Evolutionary conservation across 371 early-diverging fungal genomes (phyloP).

Genomic region (Haplosporangium sp.): DNA sequence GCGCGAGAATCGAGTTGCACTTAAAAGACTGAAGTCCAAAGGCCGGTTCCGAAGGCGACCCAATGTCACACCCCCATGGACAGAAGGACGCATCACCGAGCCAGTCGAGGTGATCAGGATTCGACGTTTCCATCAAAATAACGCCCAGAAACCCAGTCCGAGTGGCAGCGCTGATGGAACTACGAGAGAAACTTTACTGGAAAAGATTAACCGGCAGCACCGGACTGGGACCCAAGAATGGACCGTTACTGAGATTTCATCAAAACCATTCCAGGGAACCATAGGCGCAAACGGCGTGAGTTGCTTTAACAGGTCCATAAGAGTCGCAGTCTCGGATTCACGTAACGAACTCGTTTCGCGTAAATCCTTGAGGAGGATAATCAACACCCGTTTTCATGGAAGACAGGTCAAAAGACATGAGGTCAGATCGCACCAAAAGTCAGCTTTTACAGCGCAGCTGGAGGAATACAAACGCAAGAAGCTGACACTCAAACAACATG

Average conservation of each 20-base stretch:
- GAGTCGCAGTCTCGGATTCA: neutral
- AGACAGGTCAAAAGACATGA: neutral
- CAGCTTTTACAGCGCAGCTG: slow-evolving; percentile 1
- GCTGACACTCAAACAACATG: neutral
- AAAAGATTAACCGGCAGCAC: slow-evolving; percentile 15
- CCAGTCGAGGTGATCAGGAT: slow-evolving; percentile 32
- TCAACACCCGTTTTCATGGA: slow-evolving; percentile 10
- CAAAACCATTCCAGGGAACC: neutral
- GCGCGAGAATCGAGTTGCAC: slow-evolving; percentile 4
- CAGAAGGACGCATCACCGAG: slow-evolving; percentile 10
- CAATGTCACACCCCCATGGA: slow-evolving; percentile 16
- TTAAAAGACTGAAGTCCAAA: slow-evolving; percentile 9
- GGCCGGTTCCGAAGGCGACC: slow-evolving; percentile 22
- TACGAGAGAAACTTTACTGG: neutral
- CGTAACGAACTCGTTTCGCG: neutral
- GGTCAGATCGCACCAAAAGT: neutral
- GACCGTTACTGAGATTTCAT: neutral
- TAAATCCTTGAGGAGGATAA: neutral
- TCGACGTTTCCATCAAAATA: slow-evolving; percentile 8
- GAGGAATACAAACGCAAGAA: neutral
- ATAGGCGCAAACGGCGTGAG: too few relatives aligned
- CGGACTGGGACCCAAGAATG: slow-evolving; percentile 14
- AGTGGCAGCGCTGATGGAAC: neutral
- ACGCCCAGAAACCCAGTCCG: neutral
- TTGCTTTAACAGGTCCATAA: neutral